Evolutionary conservation across 352 stramenopile genomes (phyloP), one percentile per base, ranked within the genome.

Genomic region (Thalassiosira allenii): DNA sequence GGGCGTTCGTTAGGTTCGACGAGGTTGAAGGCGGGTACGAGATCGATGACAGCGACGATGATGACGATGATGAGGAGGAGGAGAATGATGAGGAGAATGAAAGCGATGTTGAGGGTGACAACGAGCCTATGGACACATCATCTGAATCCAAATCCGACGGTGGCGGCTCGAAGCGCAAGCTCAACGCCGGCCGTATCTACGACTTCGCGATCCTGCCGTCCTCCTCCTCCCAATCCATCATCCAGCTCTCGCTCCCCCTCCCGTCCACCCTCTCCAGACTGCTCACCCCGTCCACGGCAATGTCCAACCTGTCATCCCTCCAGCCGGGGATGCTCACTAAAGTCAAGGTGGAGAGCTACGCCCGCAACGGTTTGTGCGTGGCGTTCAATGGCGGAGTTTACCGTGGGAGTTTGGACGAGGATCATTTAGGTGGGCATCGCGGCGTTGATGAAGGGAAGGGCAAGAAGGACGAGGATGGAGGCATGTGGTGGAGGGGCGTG

Each of bases 241-340:
- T 88, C 22, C 73, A 84, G 41, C 59, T 91, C 23, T 62, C 56
- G 8, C 67, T 91, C 27, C 83, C 83, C 32, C 64, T 64, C 1
- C 23, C 9, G 4, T 17, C 34, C 11, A 81, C 59, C 3, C 44
- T 92, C 6, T 52, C 78, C 14, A 61, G 73, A 76, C 52, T 74
- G 27, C 53, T 61, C 5, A 43, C 58, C 54, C 30, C 75, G 53
- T 68, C 32, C 33, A 79, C 41, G n/a, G 64, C 58, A 33, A 82
- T 89, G 77, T 96, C 96, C 72, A 96, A 94, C 23, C 78, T 98
- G 22, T 92, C 94, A 53, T 95, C 96, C 32, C 84, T 98, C 17
- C 77, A 94, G 51, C 96, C 96, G 2, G 96, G 96, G 11, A 97
- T 97, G 95, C 81, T 98, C 68, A 89, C 98, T 2, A 96, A 97